Evolutionary conservation across 1,284 basidiomycete species (phyloP), one percentile per base, ranked within the genome.

Genomic region (Apiotrichum porosum): DNA sequence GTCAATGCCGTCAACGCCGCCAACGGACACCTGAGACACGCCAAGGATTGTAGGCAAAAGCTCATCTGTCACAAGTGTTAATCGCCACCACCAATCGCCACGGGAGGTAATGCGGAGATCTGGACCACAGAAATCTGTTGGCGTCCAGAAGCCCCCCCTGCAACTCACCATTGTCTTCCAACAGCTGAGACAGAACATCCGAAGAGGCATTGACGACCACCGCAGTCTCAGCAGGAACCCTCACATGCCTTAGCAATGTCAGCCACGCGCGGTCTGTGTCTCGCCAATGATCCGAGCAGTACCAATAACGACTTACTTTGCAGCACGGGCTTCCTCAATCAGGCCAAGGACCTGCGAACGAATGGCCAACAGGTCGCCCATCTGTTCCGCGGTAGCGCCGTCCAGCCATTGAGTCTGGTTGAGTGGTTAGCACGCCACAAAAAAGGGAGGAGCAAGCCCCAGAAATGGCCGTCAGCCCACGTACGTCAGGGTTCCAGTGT

Each of bases 1-100:
- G 32, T 12, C 9, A 45, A 30, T 14, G 39, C 30, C 26, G 32
- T 14, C 18, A 13, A 17, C 71, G 48, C 79, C 73, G 0, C 66
- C 66, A 14, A 85, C 52, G 13, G 65, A 70, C 15, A 80, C 84
- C 41, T 83, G 76, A 1, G 88, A 90, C 3, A 87, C 84, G 47
- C 88, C 86, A 66, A 88, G 86, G 3, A 91, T 73, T 0, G 81
- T 82, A 58, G 83, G 82, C 24, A 90, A 73, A 49, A 82, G 77
- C 10, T 70, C 60, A 57, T 78, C 86, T 88, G 37, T 26, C 13
- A 21, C 4, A 15, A 17, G 34, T 28, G 26, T 18, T 12, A 31
- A 32, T 34, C 19, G 24, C 31, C 18, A 24, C 19, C 23, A 18
- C 36, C n/a, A 15, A 31, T 24, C 17, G 21, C 28, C 18, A 18